Evolutionary conservation across 2,329 filamentous ascomycete species (phyloP).

Genomic region (Blumeria hordei): DNA sequence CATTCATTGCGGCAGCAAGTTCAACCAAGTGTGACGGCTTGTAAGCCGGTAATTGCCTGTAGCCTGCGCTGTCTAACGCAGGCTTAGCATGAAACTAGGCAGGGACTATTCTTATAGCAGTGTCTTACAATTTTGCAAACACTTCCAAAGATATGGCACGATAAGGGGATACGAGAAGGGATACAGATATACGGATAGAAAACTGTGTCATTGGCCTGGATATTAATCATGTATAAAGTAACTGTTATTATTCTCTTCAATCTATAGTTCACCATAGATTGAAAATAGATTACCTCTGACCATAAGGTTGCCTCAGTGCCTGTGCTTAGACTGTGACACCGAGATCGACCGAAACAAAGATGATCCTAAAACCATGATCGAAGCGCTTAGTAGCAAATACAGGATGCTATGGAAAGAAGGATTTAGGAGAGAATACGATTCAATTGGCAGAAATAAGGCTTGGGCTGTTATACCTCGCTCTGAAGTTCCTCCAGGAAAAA

Average conservation of each 20-base stretch:
- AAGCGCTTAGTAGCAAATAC: not conserved
- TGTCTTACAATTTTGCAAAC: not conserved
- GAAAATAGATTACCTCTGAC: too few relatives aligned
- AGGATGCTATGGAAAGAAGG: not conserved
- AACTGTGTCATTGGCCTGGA: not conserved
- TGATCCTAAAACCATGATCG: too few relatives aligned
- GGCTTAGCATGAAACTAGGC: not conserved
- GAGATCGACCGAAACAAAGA: too few relatives aligned
- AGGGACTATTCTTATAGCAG: not conserved
- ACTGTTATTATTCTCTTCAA: too few relatives aligned
- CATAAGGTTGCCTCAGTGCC: too few relatives aligned
- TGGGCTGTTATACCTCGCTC: not conserved
- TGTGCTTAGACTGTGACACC: too few relatives aligned
- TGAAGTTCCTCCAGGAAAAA: not conserved
- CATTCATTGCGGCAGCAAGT: not conserved
- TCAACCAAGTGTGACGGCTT: not conserved
- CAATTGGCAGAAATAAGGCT: not conserved
- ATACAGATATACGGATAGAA: not conserved
- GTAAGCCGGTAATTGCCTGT: not conserved
- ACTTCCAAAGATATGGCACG: too few relatives aligned
- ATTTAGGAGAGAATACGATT: not conserved
- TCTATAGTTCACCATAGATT: too few relatives aligned
- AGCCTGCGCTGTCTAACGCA: not conserved
- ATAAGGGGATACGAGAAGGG: not conserved
- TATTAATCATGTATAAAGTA: too few relatives aligned